phyloP scores from a whole-genome alignment of 208 protist species.

The Trypanosoma boissoni region DNA sequence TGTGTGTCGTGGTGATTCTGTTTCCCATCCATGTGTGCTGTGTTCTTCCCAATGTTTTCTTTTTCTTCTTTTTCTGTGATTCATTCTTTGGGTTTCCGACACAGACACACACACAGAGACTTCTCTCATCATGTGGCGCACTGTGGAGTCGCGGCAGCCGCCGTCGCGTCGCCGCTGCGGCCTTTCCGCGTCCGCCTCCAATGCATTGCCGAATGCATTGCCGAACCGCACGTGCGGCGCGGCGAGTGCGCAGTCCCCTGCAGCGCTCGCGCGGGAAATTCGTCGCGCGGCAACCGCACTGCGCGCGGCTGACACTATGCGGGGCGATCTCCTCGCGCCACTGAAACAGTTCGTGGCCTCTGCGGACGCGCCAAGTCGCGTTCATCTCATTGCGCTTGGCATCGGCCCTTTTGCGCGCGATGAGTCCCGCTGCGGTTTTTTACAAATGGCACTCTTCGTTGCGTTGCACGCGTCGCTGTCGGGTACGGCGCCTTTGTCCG shows the following conservation, averaged over 20 bases:
- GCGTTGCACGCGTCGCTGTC: too few relatives aligned
- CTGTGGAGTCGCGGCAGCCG: constrained; percentile 24
- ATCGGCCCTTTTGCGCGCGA: constrained; percentile 43
- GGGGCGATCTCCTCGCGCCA: constrained; percentile 15
- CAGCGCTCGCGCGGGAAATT: constrained; percentile 22
- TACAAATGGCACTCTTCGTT: constrained; percentile 56
- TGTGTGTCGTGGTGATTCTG: too few relatives aligned
- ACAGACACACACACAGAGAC: too few relatives aligned
- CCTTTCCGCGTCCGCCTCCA: too few relatives aligned
- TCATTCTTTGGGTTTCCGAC: not conserved
- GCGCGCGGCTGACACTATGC: constrained; percentile 7
- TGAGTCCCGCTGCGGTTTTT: constrained; percentile 36
- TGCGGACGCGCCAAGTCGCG: not conserved
- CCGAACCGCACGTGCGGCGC: too few relatives aligned
- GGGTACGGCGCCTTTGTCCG: too few relatives aligned
- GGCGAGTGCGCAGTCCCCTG: not conserved
- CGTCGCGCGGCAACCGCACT: constrained; percentile 20
- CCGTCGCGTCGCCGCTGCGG: constrained; percentile 15
- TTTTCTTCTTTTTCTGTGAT: not conserved
- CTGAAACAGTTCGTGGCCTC: constrained; percentile 6
- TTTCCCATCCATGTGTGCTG: too few relatives aligned
- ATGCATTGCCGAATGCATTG: too few relatives aligned
- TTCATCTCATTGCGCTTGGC: constrained; percentile 43
- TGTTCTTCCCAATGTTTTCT: not conserved
- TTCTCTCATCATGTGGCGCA: constrained; percentile 20